These are phyloP conservation scores for Aureobasidium pullulans DNA, from an alignment of 2,329 filamentous ascomycete genomes.

Conservation along the genomic window DNA sequence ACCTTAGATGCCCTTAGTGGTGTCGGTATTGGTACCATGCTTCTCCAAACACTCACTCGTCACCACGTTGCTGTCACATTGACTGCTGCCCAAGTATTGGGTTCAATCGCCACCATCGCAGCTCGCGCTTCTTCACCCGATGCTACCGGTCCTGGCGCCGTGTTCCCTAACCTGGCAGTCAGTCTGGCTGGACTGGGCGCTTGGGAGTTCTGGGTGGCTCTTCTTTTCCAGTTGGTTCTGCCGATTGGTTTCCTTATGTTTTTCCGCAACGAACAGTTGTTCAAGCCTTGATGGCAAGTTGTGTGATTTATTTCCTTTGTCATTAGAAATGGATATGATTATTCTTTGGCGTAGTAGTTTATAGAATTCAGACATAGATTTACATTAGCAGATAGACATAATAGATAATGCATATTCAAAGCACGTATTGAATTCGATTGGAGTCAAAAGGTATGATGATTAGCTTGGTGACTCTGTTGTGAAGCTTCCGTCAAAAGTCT, in stretches of 20 bases:
- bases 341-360: not conserved
- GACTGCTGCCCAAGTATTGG: constrained; percentile 54
- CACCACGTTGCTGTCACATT: constrained; percentile 58
- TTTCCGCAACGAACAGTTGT: constrained; percentile 52
- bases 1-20: constrained; percentile 58
- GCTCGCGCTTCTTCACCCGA: constrained; percentile 55
- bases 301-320: not conserved
- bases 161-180: constrained; percentile 57
- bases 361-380: not conserved
- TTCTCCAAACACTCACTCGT: constrained; percentile 53
- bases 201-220: constrained; percentile 47
- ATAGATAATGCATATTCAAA: not conserved
- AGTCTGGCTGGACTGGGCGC: constrained; percentile 37
- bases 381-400: not conserved
- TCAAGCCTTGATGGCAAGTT: constrained; percentile 36
- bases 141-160: constrained; percentile 51
- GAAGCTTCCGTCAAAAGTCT: too few relatives aligned
- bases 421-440: too few relatives aligned
- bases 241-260: constrained; percentile 51
- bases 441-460: too few relatives aligned
- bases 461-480: too few relatives aligned
- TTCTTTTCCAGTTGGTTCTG: constrained; percentile 51
- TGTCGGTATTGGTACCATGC: constrained; percentile 60
- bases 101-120: constrained; percentile 55
- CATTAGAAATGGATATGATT: not conserved